Base-by-base conservation (phyloP, 2,329 filamentous ascomycete genomes). In the Exophiala sp. region DNA sequence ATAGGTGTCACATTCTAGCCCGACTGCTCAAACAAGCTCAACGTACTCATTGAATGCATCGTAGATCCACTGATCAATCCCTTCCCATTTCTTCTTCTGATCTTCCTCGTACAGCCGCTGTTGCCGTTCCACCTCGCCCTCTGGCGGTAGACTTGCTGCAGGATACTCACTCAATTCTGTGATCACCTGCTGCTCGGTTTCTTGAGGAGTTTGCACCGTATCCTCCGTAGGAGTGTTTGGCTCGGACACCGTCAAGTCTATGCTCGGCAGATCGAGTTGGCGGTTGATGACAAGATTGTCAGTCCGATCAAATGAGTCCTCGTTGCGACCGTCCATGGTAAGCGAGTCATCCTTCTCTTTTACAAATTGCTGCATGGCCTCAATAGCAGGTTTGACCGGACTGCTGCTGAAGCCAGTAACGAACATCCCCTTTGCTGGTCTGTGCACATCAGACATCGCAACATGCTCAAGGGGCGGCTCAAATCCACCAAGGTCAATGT, bases 21-120 rank as follows among this genome's bases (percentile, higher is more conserved):
- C 10, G 24, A 16, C 22, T 43, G n/a, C 8, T 61, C 52, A 68
- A 35, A 68, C 59, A 47, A 72, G 66, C 43, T 70, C 65, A 46
- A 70, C 65, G 51, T 68, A 60, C 43, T 69, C 64, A 34, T 66
- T 66, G 50, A 69, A 71, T 52, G 71, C 66, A 46, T 69, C 63
- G 46, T 70, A 56, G 27, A 73, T 42, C 38, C 60, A 58, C 35
- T 63, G 63, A 40, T 68, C 68, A 19, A 72, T 63, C 22, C 64
- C 67, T 19, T 67, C 64, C 67, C 68, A 70, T 41, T 48, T 58
- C 21, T 43, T 53, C 45, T 50, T 56, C 45, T 60, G 52, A 18
- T 58, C 45, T 34, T 58, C 56, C 14, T 59, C 52, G 24, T 53
- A 50, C 32, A 51, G 22, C 41, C 43, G 34, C 39, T 46, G 18